phyloP scores from a whole-genome alignment of 371 early-diverging fungal species.

The Mortierella sp. region DNA sequence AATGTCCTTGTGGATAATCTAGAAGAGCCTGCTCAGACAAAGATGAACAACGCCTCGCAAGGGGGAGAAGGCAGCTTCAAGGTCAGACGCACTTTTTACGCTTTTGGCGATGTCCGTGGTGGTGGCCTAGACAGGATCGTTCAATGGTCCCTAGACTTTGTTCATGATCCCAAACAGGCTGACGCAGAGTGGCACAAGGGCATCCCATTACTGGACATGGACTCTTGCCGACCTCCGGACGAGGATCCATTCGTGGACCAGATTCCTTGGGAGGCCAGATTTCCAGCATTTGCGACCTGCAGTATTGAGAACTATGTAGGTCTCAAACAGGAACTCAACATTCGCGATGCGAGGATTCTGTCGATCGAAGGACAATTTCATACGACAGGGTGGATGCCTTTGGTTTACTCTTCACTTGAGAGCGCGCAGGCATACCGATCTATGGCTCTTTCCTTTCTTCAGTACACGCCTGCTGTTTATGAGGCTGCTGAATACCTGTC shows the following conservation, averaged over 20 bases:
- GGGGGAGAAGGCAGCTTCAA: slow-evolving; percentile 4
- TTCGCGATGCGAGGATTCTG: slow-evolving; percentile 6
- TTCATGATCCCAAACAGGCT: neutral
- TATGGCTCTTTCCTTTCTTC: slow-evolving; percentile 15
- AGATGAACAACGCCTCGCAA: neutral
- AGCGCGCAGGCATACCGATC: slow-evolving; percentile 17
- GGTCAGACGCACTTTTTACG: slow-evolving; percentile 15
- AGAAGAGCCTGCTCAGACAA: neutral
- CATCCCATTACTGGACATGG: neutral
- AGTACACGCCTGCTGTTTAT: slow-evolving; percentile 25
- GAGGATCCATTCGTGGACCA: slow-evolving; percentile 15
- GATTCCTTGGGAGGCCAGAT: slow-evolving; percentile 33
- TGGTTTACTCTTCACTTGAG: slow-evolving; percentile 12
- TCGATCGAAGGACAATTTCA: slow-evolving; percentile 45
- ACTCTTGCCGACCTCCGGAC: slow-evolving; percentile 18
- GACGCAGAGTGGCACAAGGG: neutral
- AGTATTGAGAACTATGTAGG: slow-evolving; percentile 39
- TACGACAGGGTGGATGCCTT: slow-evolving; percentile 37
- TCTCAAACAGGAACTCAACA: slow-evolving; percentile 24
- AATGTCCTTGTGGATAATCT: slow-evolving; percentile 34
- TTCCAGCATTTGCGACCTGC: slow-evolving; percentile 33
- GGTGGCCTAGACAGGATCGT: slow-evolving; percentile 33
- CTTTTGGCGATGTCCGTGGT: slow-evolving; percentile 30
- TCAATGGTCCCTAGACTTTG: slow-evolving; percentile 26
- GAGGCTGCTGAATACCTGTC: slow-evolving; percentile 26